A percentile compares a stretch with the other conserved stretches of the same genome.
Conservation (phyloP, 768 basidiomycete genomes). For the Hirschioporus abietinus region DNA sequence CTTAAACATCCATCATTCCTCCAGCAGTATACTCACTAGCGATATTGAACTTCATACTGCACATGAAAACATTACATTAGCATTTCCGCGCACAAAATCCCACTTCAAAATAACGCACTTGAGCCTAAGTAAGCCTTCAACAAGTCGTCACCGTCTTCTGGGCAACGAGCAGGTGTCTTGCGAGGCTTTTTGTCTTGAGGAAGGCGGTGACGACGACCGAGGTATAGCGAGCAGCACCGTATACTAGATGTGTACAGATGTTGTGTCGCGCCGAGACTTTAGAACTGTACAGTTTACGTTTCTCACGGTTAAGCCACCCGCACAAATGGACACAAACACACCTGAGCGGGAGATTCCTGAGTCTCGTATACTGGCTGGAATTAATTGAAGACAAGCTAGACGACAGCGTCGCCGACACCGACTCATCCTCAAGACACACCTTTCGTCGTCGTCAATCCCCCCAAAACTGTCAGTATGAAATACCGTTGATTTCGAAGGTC, state of each 20-base stretch:
- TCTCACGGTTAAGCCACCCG: constrained; percentile 31
- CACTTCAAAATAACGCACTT: not conserved
- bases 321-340: constrained; percentile 22
- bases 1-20: constrained; percentile 6
- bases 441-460: constrained; percentile 16
- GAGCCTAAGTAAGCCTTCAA: not conserved
- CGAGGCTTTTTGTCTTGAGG: constrained; percentile 28
- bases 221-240: not conserved
- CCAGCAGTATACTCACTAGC: constrained; percentile 60
- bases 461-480: constrained; percentile 30
- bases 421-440: constrained; percentile 42
- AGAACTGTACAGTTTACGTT: constrained; percentile 47
- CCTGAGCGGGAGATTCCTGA: not conserved
- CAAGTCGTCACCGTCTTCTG: constrained; percentile 1
- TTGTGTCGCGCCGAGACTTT: constrained; percentile 25
- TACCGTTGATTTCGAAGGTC: constrained; percentile 1
- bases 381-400: not conserved
- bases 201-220: constrained; percentile 3
- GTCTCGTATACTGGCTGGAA: not conserved
- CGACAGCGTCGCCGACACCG: constrained; percentile 22
- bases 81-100: not conserved
- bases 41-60: constrained; percentile 95
- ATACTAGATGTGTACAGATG: not conserved
- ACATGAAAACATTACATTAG: constrained; percentile 6
- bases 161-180: not conserved